Base-by-base conservation (phyloP, 441 rosid species). In the Erodium trifolium region DNA sequence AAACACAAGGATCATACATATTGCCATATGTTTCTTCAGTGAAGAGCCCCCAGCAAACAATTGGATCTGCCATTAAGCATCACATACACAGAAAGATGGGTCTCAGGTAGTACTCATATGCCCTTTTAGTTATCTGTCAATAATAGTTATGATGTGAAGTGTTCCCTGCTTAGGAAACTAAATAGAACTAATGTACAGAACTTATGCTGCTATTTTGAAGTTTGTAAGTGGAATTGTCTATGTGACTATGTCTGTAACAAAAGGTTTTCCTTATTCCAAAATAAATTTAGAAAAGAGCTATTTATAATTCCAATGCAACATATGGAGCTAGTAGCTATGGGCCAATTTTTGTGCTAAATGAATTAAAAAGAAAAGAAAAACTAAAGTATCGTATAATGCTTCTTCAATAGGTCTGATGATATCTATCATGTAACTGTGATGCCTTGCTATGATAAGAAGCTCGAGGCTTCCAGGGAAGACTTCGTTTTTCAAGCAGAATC, bases 381-480 rank as follows among this genome's bases (percentile, higher is more conserved):
- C n/a, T 60, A 12, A 60, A 23, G 65, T 60, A 76, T 72, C 49
- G 66, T 63, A 74, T 41, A 71, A 67, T 68, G 53, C 37, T 67
- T 75, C 13, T 41, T 69, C 76, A 53, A 71, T 77, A 94, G 99
- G 89, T 82, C 90, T 5, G 84, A 87, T 9, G 90, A 93, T 72
- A 75, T 91, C 60, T 90, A 88, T 80, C 97, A 94, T 83, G 96
- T 90, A 67, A 87, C 97, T 27, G 91, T 90, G 76, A 94, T 94
- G 97, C 99, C 96, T 9, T 94, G 97, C 70, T 91, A 90, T 72
- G 99, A 94, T 78, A 94, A 91, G 83, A 93, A 91, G 86, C 96
- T 91, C 0, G 97, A 94, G 82, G 99, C 97, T 71, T 73, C 87
- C 0, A 87, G 99, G 77, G 94, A 90, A 4, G 94, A 94, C 80